phyloP scores from a whole-genome alignment of 2,329 filamentous ascomycete genomes.

The Microdochium bolleyi region DNA sequence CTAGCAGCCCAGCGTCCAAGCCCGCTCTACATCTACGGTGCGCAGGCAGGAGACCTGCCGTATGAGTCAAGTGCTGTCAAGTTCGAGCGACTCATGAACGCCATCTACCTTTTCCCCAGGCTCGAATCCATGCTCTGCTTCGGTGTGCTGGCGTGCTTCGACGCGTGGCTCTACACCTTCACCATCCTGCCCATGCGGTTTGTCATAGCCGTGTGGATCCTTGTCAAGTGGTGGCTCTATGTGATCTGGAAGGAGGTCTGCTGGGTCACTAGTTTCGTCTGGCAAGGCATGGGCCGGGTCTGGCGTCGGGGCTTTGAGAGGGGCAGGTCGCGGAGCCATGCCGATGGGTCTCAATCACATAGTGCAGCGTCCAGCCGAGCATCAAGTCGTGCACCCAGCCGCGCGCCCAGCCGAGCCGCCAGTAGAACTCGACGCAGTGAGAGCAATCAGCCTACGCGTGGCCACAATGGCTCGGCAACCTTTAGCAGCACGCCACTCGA shows the following conservation, averaged over 20 bases:
- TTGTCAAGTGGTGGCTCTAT: slow-evolving; percentile 71
- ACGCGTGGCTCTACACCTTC: slow-evolving; percentile 94
- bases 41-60: slow-evolving; percentile 50
- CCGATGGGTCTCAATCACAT: slow-evolving; percentile 6
- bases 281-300: slow-evolving; percentile 69
- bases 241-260: slow-evolving; percentile 63
- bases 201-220: slow-evolving; percentile 66
- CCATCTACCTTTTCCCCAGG: slow-evolving; percentile 71
- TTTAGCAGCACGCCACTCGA: slow-evolving; percentile 7
- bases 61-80: slow-evolving; percentile 93
- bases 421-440: neutral
- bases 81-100: slow-evolving; percentile 84
- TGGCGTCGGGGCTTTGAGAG: slow-evolving; percentile 57
- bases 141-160: slow-evolving; percentile 82
- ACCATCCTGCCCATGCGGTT: slow-evolving; percentile 92
- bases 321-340: slow-evolving; percentile 21
- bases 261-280: slow-evolving; percentile 70
- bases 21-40: slow-evolving; percentile 57
- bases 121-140: slow-evolving; percentile 83
- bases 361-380: neutral
- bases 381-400: neutral
- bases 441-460: neutral
- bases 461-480: slow-evolving; percentile 9
- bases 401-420: slow-evolving; percentile 1
- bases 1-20: slow-evolving; percentile 54